Conservation (phyloP, 148 eudicot genomes). For the Pharnaceum exiguum region DNA sequence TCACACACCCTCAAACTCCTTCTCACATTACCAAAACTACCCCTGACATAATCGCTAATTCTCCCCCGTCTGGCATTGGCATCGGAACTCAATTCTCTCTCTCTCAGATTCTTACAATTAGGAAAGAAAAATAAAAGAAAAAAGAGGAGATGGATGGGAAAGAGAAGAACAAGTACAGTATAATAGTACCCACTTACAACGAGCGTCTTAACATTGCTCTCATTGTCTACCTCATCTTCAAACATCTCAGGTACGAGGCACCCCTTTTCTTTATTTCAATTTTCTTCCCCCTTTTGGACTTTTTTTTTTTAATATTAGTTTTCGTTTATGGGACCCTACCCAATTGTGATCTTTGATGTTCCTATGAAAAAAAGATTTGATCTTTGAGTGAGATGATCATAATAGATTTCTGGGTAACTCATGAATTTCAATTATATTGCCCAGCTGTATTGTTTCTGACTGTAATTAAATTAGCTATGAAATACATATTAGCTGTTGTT, state of each 20-base stretch:
- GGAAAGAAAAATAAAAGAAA: constrained; percentile 13
- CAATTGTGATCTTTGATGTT: neutral
- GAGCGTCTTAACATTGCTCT: constrained; percentile 92
- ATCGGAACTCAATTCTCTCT: neutral
- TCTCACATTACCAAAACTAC: no score
- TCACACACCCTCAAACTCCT: no score
- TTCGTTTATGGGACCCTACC: neutral
- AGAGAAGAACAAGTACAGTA: constrained; percentile 52
- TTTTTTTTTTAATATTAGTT: neutral
- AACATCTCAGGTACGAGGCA: constrained; percentile 52
- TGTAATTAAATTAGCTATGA: no score
- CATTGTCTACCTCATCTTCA: constrained; percentile 67
- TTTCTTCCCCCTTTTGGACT: neutral
- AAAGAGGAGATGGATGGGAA: constrained; percentile 19
- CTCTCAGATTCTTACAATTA: constrained; percentile 1
- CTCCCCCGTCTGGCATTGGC: no score
- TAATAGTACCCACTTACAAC: constrained; percentile 84
- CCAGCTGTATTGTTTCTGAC: no score
- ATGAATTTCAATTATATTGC: no score
- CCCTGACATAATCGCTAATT: no score
- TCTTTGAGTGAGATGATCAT: no score
- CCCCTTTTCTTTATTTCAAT: neutral
- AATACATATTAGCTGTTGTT: no score
- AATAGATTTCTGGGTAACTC: no score
- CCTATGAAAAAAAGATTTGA: neutral